Conservation (phyloP, 2,329 filamentous ascomycete species). For the Dactylellina sp. region DNA sequence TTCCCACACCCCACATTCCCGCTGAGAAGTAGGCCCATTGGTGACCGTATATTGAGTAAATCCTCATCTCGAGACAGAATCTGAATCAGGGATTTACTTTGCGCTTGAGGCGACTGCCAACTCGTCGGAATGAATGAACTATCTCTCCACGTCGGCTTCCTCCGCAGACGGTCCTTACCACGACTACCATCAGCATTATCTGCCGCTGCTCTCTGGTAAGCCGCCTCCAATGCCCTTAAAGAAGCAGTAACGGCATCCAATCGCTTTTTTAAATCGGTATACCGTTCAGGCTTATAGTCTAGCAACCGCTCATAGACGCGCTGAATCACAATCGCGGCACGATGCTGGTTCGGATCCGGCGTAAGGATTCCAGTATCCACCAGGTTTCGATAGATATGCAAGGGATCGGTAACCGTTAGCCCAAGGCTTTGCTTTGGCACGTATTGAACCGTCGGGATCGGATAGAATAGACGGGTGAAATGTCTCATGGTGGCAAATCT, state of each 20-base stretch:
- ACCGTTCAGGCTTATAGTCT: slow-evolving; percentile 82
- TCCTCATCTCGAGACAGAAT: slow-evolving; percentile 73
- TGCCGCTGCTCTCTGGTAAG: slow-evolving; percentile 59
- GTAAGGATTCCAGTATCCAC: slow-evolving; percentile 75
- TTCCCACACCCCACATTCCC: slow-evolving; percentile 87
- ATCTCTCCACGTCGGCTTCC: slow-evolving; percentile 71
- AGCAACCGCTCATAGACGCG: slow-evolving; percentile 80
- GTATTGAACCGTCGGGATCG: slow-evolving; percentile 38
- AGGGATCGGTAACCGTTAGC: slow-evolving; percentile 75
- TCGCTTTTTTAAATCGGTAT: slow-evolving; percentile 69
- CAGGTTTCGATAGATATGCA: slow-evolving; percentile 80
- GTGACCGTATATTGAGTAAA: slow-evolving; percentile 72
- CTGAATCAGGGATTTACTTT: slow-evolving; percentile 74
- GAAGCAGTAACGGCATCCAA: slow-evolving; percentile 48
- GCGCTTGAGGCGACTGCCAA: slow-evolving; percentile 70
- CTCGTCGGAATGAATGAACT: slow-evolving; percentile 72
- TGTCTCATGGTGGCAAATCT: slow-evolving; percentile 25
- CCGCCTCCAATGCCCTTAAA: slow-evolving; percentile 35
- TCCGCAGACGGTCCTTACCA: slow-evolving; percentile 65
- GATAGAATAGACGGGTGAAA: slow-evolving; percentile 24
- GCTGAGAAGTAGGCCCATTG: slow-evolving; percentile 79
- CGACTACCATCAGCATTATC: slow-evolving; percentile 65
- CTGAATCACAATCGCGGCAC: slow-evolving; percentile 79
- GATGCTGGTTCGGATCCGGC: slow-evolving; percentile 78
- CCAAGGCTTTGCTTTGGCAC: slow-evolving; percentile 23